A percentile compares a stretch with the other conserved stretches of the same genome.
Evolutionary conservation across 2,329 filamentous ascomycete species (phyloP).

Genomic region (Lecanicillium sp.): DNA sequence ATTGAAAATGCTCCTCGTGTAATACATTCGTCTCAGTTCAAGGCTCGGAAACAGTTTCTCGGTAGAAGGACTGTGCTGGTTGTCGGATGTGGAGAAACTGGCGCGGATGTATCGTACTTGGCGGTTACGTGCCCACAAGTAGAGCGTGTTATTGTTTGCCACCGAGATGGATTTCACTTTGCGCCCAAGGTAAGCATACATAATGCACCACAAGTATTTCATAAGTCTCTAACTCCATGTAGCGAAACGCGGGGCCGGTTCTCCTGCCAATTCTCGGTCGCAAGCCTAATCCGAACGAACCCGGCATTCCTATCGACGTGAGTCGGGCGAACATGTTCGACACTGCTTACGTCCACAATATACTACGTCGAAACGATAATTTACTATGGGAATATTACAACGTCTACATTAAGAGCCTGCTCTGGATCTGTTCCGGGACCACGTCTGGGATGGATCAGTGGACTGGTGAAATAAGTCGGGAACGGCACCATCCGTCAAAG

Average conservation of each 20-base stretch:
- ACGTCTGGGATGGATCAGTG: slow-evolving; percentile 32
- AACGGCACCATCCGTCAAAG: slow-evolving; percentile 20
- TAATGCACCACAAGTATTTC: background rate
- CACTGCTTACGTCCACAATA: slow-evolving; percentile 34
- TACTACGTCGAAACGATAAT: slow-evolving; percentile 25
- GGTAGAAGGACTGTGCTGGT: slow-evolving; percentile 30
- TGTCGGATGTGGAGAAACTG: slow-evolving; percentile 35
- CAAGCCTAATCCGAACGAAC: slow-evolving; percentile 10
- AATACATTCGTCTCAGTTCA: slow-evolving; percentile 36
- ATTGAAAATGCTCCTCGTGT: slow-evolving; percentile 24
- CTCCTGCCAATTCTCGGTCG: slow-evolving; percentile 13
- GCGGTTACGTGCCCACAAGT: slow-evolving; percentile 30
- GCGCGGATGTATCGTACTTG: slow-evolving; percentile 32
- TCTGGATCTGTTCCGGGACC: slow-evolving; percentile 26
- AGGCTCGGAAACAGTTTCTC: slow-evolving; percentile 29
- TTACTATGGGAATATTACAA: slow-evolving; percentile 35
- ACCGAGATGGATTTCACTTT: slow-evolving; percentile 33
- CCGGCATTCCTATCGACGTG: slow-evolving; percentile 33
- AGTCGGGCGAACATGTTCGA: slow-evolving; percentile 36
- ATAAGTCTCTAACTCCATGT: background rate
- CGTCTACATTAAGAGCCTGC: slow-evolving; percentile 27
- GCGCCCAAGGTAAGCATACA: slow-evolving; percentile 26
- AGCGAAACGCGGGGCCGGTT: slow-evolving; percentile 13
- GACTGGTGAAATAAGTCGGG: slow-evolving; percentile 27
- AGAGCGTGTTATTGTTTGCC: slow-evolving; percentile 30